A percentile compares a stretch with the other conserved stretches of the same genome.
Conservation (phyloP, 2,329 filamentous ascomycete genomes). For the Aureobasidium melanogenum region DNA sequence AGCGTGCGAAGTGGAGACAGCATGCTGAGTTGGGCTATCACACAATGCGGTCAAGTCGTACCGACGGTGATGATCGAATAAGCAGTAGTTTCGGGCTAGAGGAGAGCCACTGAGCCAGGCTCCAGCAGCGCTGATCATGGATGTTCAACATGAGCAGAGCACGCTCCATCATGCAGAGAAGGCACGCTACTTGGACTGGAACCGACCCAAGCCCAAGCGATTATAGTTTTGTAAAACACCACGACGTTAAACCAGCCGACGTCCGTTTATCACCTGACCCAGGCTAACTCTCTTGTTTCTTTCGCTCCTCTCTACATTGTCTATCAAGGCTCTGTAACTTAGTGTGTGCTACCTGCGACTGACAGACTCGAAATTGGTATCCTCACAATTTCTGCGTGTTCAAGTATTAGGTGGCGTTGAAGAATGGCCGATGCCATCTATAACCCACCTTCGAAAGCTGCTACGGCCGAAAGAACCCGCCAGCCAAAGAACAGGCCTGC, state of each 20-base stretch:
- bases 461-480: conserved; percentile 10
- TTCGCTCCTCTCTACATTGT: conserved; percentile 1
- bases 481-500: conserved; percentile 9
- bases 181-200: not conserved
- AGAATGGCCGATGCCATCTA: conserved; percentile 9
- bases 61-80: not conserved
- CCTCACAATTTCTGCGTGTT: not conserved
- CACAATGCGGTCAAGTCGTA: not conserved
- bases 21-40: not conserved
- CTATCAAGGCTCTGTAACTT: not conserved
- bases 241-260: not conserved
- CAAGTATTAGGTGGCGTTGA: not conserved
- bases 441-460: conserved; percentile 1
- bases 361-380: not conserved
- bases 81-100: conserved; percentile 1
- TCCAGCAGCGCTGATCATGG: not conserved
- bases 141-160: conserved; percentile 1
- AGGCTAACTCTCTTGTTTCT: conserved; percentile 7
- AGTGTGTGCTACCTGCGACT: conserved; percentile 1
- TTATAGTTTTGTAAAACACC: conserved; percentile 8
- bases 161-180: conserved; percentile 1
- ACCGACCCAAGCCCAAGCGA: not conserved
- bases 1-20: not conserved
- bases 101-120: not conserved
- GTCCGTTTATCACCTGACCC: conserved; percentile 8